A percentile compares a stretch with the other conserved stretches of the same genome.
Evolutionary conservation across 345 rosid genomes (phyloP).

Genomic region (Odontarrhena argentea): DNA sequence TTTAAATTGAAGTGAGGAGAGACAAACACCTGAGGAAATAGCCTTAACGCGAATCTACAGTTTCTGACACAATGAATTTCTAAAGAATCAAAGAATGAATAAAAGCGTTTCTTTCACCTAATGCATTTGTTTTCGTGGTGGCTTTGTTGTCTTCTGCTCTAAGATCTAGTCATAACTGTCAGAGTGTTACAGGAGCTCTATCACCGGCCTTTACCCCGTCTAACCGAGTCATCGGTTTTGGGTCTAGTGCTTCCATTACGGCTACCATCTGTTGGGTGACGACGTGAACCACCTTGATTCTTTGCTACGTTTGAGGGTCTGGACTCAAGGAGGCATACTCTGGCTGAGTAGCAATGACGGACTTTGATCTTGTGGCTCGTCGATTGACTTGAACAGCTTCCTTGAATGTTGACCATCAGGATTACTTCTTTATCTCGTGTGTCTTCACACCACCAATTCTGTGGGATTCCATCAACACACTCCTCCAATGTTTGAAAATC

Average conservation of each 20-base stretch:
- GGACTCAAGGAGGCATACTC: slow-evolving; percentile 38
- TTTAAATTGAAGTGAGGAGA: slow-evolving; percentile 17
- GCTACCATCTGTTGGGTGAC: slow-evolving; percentile 31
- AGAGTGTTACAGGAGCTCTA: slow-evolving; percentile 27
- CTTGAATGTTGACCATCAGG: slow-evolving; percentile 55
- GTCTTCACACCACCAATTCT: slow-evolving; percentile 93
- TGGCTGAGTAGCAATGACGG: slow-evolving; percentile 71
- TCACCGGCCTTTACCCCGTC: slow-evolving; percentile 35
- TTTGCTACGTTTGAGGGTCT: slow-evolving; percentile 40
- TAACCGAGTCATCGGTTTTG: slow-evolving; percentile 25
- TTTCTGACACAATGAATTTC: slow-evolving; percentile 21
- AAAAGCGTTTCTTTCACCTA: slow-evolving; percentile 29
- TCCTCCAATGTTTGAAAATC: slow-evolving; percentile 76
- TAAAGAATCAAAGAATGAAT: slow-evolving; percentile 37
- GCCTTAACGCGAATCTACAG: slow-evolving; percentile 31
- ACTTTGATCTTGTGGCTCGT: slow-evolving; percentile 57
- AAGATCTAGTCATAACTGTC: slow-evolving; percentile 35
- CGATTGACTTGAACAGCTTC: slow-evolving; percentile 61
- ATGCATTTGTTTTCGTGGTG: slow-evolving; percentile 25
- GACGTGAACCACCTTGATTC: slow-evolving; percentile 42
- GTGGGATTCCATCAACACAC: slow-evolving; percentile 80
- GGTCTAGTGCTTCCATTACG: slow-evolving; percentile 35
- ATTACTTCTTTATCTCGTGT: slow-evolving; percentile 81
- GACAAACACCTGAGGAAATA: slow-evolving; percentile 19
- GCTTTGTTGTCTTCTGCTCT: slow-evolving; percentile 30